Evolutionary conservation across 495 filamentous ascomycete genomes (phyloP).

Genomic region (Clohesyomyces aquaticus): DNA sequence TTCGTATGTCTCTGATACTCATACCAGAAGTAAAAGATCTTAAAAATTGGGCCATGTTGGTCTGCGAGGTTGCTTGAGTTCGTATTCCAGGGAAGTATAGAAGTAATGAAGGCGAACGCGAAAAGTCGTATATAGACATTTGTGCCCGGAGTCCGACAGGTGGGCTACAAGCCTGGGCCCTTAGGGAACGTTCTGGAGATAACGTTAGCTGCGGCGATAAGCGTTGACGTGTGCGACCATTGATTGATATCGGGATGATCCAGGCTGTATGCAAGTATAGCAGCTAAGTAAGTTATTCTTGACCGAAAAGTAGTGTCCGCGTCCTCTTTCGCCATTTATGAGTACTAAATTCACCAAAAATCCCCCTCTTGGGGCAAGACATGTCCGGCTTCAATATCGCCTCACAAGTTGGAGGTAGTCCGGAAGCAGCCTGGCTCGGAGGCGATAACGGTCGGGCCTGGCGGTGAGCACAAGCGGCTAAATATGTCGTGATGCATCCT

Average conservation of each 20-base stretch:
- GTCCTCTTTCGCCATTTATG: no score
- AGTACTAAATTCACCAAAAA: no score
- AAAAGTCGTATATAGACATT: no score
- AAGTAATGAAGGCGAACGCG: slow-evolving; percentile 2
- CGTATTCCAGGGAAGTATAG: background rate
- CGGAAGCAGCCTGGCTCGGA: background rate
- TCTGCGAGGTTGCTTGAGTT: background rate
- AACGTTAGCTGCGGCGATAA: background rate
- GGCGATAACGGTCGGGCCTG: background rate
- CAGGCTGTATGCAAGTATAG: no score
- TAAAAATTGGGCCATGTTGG: slow-evolving; percentile 25
- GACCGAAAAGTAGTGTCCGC: no score
- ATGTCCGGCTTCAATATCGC: no score
- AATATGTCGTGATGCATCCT: background rate
- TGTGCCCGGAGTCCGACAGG: no score
- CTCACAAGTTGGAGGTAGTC: no score
- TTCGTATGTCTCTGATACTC: slow-evolving; percentile 36
- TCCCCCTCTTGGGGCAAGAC: no score
- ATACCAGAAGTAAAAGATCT: slow-evolving; percentile 32
- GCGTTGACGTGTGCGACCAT: background rate
- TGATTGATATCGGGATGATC: no score
- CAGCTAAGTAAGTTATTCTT: no score
- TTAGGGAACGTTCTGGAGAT: background rate
- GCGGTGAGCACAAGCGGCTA: background rate
- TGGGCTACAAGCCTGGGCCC: no score